Evolutionary conservation across 2,329 filamentous ascomycete species (phyloP), one percentile per base, ranked within the genome.

Genomic region (Teratosphaeria pseudoeucalypti): DNA sequence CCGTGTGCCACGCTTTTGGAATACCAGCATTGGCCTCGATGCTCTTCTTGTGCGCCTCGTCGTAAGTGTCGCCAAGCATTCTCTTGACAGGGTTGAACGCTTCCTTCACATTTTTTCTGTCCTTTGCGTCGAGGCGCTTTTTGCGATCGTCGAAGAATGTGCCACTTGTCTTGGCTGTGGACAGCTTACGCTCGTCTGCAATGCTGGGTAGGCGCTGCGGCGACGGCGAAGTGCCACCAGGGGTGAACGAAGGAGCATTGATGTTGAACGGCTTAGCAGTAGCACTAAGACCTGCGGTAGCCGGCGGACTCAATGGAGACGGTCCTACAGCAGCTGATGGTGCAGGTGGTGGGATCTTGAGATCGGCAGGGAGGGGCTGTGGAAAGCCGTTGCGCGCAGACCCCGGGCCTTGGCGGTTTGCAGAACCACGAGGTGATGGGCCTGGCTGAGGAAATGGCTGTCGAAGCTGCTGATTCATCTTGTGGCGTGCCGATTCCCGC

Each of bases 21-120:
- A 96, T 83, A n/a, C 90, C 91, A 54, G 86, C 87, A 68, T 94
- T 95, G 60, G 85, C 82, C 39, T 85, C 80, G 79, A 86, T 91
- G 63, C 88, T 82, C 58, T 78, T 76, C 55, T 80, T 77, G 52
- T 77, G 73, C 16, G 73, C 73, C n/a, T 78, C 73, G 26, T 73
- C 75, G 62, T 83, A 81, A 72, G 90, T 90, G 11, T 57, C 61
- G 14, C 60, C 62, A 71, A 85, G 85, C 71, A 90, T 79, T 58
- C 90, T 85, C 57, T 91, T 81, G 64, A 88, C 78, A 10, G 66
- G 65, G 67, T 87, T 84, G 74, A 86, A 87, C 43, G 79, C 75
- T 39, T 79, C 76, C 19, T 75, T 26, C 79, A 79, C 27, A 80
- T 79, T 58, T 82, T 75, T 60, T 37, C 47, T 78, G 3, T 58